phyloP scores from a whole-genome alignment of 805 yeast genomes.

The Hagleromyces aurorensis region DNA sequence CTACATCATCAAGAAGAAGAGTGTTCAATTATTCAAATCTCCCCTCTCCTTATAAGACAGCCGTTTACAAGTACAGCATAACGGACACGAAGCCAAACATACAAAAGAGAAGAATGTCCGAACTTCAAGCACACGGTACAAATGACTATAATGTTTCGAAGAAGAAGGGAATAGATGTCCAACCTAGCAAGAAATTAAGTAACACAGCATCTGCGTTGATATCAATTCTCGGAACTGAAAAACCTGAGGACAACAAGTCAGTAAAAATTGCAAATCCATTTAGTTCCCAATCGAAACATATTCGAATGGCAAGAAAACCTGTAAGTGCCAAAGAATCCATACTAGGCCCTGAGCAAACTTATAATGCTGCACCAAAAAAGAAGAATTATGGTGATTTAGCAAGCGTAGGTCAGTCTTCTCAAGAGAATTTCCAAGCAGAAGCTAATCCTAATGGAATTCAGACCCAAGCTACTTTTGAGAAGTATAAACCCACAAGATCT shows the following conservation, averaged over 20 bases:
- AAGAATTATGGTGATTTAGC: background rate
- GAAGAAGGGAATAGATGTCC: too few species aligned
- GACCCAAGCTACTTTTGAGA: constrained; percentile 13
- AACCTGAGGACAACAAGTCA: constrained; percentile 7
- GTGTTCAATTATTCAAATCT: constrained; percentile 34
- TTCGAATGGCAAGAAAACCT: constrained; percentile 13
- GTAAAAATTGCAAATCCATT: constrained; percentile 38
- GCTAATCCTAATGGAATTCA: constrained; percentile 4
- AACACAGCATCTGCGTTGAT: constrained; percentile 43
- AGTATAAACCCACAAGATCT: constrained; percentile 33
- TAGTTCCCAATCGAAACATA: constrained; percentile 21
- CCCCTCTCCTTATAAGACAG: constrained; percentile 35
- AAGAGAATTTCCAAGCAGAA: background rate
- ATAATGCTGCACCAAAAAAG: background rate
- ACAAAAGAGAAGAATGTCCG: too few species aligned
- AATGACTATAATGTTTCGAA: too few species aligned
- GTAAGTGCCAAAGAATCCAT: too few species aligned
- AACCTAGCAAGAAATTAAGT: constrained; percentile 30
- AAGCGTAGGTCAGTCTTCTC: too few species aligned
- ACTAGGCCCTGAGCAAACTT: background rate
- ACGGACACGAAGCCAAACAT: constrained; percentile 8
- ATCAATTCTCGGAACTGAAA: constrained; percentile 35
- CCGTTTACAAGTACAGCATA: constrained; percentile 26
- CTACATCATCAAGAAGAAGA: constrained; percentile 23
- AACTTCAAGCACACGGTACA: too few species aligned